These are phyloP conservation scores for Botryotinia globosa DNA, from an alignment of 2,329 filamentous ascomycete species.

Conservation along the genomic window DNA sequence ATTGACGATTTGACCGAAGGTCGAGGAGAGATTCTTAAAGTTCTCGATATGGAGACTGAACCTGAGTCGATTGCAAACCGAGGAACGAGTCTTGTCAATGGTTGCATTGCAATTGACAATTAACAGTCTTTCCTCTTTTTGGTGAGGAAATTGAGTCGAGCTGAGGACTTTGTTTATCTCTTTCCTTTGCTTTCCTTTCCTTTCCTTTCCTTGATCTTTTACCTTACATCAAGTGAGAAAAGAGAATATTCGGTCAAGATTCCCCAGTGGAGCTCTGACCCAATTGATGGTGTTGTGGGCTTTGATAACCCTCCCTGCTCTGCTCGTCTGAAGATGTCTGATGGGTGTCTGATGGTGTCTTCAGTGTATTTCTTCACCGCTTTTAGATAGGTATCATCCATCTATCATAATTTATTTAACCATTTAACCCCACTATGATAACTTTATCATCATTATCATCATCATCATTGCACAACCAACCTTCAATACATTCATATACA, in stretches of 20 bases:
- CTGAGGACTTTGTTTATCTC: background rate
- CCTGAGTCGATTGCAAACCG: constrained; percentile 35
- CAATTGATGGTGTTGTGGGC: constrained; percentile 10
- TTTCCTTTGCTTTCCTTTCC: background rate
- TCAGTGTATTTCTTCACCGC: background rate
- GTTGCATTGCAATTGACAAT: constrained; percentile 34
- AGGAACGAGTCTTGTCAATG: constrained; percentile 34
- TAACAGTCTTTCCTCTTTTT: background rate
- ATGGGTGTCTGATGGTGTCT: background rate
- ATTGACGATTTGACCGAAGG: constrained; percentile 37
- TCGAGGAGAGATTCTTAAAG: constrained; percentile 27
- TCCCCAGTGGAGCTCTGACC: constrained; percentile 14
- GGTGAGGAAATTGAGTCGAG: constrained; percentile 4
- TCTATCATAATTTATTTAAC: too few relatives aligned
- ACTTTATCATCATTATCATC: background rate
- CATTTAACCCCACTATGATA: constrained; percentile 6
- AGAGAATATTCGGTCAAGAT: constrained; percentile 3
- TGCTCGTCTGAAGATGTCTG: too few relatives aligned
- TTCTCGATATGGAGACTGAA: constrained; percentile 26
- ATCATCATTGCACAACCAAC: background rate
- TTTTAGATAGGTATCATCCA: too few relatives aligned
- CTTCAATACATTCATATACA: background rate
- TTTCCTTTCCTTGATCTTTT: background rate
- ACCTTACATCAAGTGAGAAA: background rate
- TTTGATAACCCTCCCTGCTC: background rate